Conservation (phyloP, 2,329 filamentous ascomycete genomes). For the Pseudogymnoascus sp. region DNA sequence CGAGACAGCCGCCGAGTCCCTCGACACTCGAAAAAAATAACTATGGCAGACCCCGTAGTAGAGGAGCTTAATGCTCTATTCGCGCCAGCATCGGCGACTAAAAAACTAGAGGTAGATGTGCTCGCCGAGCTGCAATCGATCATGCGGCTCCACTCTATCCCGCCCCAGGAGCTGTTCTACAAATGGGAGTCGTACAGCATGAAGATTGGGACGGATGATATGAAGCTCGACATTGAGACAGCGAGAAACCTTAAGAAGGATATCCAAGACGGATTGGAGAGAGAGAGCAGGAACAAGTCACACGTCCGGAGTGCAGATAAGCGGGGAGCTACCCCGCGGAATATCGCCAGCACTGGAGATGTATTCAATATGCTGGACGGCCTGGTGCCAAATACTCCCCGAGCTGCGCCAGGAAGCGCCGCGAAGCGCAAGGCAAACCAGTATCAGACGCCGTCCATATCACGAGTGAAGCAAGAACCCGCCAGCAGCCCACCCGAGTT, state of each 20-base stretch:
- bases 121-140: constrained; percentile 77
- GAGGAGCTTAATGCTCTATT: constrained; percentile 25
- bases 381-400: constrained; percentile 56
- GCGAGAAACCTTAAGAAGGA: constrained; percentile 77
- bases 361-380: constrained; percentile 79
- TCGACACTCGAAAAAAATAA: background rate
- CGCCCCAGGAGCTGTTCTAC: constrained; percentile 82
- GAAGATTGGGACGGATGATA: constrained; percentile 80
- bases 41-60: constrained; percentile 20
- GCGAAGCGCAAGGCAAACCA: constrained; percentile 27
- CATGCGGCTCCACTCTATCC: constrained; percentile 72
- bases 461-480: constrained; percentile 38
- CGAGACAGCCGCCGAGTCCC: background rate
- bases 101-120: constrained; percentile 63
- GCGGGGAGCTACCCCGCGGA: constrained; percentile 57
- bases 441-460: constrained; percentile 40
- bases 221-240: constrained; percentile 60
- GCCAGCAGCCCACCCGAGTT: constrained; percentile 39
- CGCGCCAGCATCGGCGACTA: constrained; percentile 16
- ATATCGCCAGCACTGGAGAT: constrained; percentile 49
- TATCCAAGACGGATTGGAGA: constrained; percentile 75
- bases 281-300: constrained; percentile 60
- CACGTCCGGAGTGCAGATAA: constrained; percentile 58
- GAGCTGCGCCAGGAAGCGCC: constrained; percentile 23
- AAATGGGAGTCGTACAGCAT: constrained; percentile 99